Evolutionary conservation across 176 grass and related monocot species (phyloP).

Genomic region (Oropetium thomaeum): DNA sequence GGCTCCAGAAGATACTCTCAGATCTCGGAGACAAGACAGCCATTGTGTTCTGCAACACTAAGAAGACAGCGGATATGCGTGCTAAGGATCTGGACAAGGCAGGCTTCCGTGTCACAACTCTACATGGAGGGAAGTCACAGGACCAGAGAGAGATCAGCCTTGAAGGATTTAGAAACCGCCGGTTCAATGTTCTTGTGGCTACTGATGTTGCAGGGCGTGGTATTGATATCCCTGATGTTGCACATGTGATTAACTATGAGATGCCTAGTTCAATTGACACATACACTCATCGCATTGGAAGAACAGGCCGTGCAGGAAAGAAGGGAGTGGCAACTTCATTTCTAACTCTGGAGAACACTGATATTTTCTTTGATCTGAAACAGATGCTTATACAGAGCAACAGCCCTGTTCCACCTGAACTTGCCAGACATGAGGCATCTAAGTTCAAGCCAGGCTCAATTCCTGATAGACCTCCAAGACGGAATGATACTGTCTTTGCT

Average conservation of each 20-base stretch:
- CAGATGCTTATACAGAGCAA: constrained; percentile 97
- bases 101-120: constrained; percentile 80
- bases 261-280: constrained; percentile 77
- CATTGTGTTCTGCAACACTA: constrained; percentile 96
- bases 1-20: constrained; percentile 74
- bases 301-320: constrained; percentile 94
- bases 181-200: constrained; percentile 97
- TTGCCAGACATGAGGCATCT: constrained; percentile 87
- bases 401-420: constrained; percentile 89
- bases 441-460: constrained; percentile 92
- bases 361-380: constrained; percentile 97
- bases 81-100: constrained; percentile 87
- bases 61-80: constrained; percentile 76
- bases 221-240: constrained; percentile 99
- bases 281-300: constrained; percentile 95
- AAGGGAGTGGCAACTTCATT: constrained; percentile 85
- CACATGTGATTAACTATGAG: constrained; percentile 96
- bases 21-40: constrained; percentile 94
- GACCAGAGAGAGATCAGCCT: constrained; percentile 96
- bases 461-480: constrained; percentile 83
- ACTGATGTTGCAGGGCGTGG: constrained; percentile 97
- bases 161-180: constrained; percentile 88
- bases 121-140: constrained; percentile 95
- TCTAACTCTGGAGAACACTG: constrained; percentile 71
- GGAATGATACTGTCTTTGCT: constrained; percentile 78